Conservation (phyloP, 2,329 filamentous ascomycete species). For the Westerdykella ornata region DNA sequence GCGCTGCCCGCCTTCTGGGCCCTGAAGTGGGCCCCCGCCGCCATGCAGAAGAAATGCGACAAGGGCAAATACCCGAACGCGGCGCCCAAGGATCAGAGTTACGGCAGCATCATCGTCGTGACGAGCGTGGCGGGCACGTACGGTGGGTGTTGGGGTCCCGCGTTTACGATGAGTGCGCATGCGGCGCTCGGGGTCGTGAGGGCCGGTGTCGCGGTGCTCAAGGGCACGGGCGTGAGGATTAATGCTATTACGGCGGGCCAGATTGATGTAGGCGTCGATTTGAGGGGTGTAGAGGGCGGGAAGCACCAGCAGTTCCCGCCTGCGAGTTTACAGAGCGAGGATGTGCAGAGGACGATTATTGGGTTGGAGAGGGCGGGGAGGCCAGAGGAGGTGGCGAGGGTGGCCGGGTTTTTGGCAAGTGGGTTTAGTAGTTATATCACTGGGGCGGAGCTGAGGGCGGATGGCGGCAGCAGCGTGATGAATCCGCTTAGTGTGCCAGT, state of each 20-base stretch:
- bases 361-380: slow-evolving; percentile 54
- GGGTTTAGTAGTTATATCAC: slow-evolving; percentile 59
- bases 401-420: slow-evolving; percentile 57
- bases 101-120: slow-evolving; percentile 58
- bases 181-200: slow-evolving; percentile 56
- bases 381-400: slow-evolving; percentile 53
- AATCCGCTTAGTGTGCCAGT: slow-evolving; percentile 37
- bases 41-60: slow-evolving; percentile 55
- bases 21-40: slow-evolving; percentile 57
- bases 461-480: slow-evolving; percentile 50
- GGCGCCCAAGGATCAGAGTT: slow-evolving; percentile 53
- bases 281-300: slow-evolving; percentile 46
- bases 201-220: slow-evolving; percentile 52
- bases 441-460: slow-evolving; percentile 56
- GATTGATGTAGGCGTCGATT: slow-evolving; percentile 43
- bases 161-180: slow-evolving; percentile 56
- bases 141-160: slow-evolving; percentile 54
- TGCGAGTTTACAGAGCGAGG: slow-evolving; percentile 46
- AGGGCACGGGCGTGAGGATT: slow-evolving; percentile 53
- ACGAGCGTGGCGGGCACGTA: slow-evolving; percentile 52
- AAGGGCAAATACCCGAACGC: slow-evolving; percentile 55
- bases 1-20: slow-evolving; percentile 58
- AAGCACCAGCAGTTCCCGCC: slow-evolving; percentile 56
- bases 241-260: slow-evolving; percentile 48
- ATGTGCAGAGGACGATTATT: slow-evolving; percentile 46